Evolutionary conservation across 768 basidiomycete species (phyloP), one percentile per base, ranked within the genome.

Genomic region (Boletales sp.): DNA sequence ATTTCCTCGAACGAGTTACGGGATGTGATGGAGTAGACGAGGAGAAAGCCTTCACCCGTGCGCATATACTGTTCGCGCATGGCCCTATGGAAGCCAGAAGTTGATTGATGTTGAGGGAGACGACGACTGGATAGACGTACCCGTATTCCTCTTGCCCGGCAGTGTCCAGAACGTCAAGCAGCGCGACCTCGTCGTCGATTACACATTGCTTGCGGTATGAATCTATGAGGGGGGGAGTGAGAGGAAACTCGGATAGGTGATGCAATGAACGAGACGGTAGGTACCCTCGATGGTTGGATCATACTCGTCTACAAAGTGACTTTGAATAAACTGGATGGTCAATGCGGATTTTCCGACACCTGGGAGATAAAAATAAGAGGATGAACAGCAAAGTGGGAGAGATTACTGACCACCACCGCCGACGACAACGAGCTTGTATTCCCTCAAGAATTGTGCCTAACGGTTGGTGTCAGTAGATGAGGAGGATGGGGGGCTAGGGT

Each of bases 51-150:
- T 70, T 98, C 94, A 53, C 95, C 95, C 24, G 94, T 93, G 45
- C 94, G 84, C 94, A 97, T 98, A 74, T 98, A 98, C 64, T 97
- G 95, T 65, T 98, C 95, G 41, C 95, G 86, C 95, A 98, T 97
- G 19, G 95, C 95, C 50, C 92, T 94, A 65, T 44, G 52, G 17
- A 55, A 44, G 13, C 30, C 18, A 34, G 19, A 34, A 34, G 29
- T 39, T 48, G 57, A 32, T 24, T 44, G 38, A 11, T 29, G 41
- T 12, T 21, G 40, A 39, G 49, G 34, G 49, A 52, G 21, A 34
- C 34, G 48, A 35, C 17, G 8, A n/a, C 13, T n/a, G 37, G 38
- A 34, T 7, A 37, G 12, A 79, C 87, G 48, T 50, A 93, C 92
- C 91, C 91, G 63, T 97, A 98, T 77, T 98, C 95, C 70, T 98